Evolutionary conservation across 129 eudicot species (phyloP), one percentile per base, ranked within the genome.

Genomic region (Chrysanthemum seticuspe): DNA sequence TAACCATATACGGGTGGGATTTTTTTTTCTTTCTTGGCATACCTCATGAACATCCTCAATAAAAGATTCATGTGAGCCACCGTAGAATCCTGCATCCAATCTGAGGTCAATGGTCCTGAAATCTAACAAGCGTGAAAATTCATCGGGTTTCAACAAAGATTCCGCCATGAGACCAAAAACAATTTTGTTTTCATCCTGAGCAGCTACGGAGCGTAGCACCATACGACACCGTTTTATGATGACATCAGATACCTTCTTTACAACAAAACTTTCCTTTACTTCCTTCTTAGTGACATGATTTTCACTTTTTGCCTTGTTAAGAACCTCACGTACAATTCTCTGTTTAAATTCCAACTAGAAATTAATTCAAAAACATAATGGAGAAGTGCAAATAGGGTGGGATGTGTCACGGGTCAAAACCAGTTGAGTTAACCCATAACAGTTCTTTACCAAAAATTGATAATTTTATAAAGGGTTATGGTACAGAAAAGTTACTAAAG

Each of bases 271-370:
- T 76, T 68, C 89, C 48, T 83, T 91, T 19, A 83, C 90, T 83
- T 86, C 87, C 83, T 83, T 86, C 80, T 85, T 85, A 6, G 70
- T 83, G n/a, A 57, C 81, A 0, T 79, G 82, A 65, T 77, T 84
- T 67, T 83, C 92, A 67, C 68, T 54, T 52, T 70, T 74, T 31
- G 81, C 83, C 5, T 77, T 83, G 34, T 74, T 87, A 31, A 95
- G 88, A 57, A 95, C 85, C 51, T 87, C 83, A 47, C 88, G 72
- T n/a, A 91, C 96, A 31, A 93, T 89, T 88, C 99, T 88, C 99
- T 95, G 94, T 61, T 56, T 36, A 2, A n/a, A 2, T 31, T 52
- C 58, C 21, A 77, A 29, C 10, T n/a, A 3, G 16, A 50, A 62
- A 49, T 77, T 72, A 77, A 48, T 51, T 47, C 0, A 47, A 47